phyloP scores from a whole-genome alignment of 495 filamentous ascomycete species.

The Acidiella bohemica region DNA sequence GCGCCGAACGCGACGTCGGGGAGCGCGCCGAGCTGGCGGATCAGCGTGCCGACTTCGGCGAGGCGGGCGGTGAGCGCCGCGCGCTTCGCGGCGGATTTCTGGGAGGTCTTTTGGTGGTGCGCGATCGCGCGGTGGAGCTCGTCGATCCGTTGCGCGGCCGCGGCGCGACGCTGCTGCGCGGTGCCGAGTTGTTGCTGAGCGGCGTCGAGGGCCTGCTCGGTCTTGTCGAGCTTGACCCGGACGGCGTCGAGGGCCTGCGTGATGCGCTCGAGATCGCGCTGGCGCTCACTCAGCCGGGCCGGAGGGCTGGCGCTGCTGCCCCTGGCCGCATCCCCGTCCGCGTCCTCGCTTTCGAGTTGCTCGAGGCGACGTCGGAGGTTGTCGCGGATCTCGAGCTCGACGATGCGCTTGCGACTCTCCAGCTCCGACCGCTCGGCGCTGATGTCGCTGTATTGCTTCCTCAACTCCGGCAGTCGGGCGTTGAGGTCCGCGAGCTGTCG shows the following conservation, averaged over 20 bases:
- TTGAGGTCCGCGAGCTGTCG: constrained; percentile 58
- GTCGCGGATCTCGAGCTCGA: constrained; percentile 76
- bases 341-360: constrained; percentile 70
- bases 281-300: constrained; percentile 53
- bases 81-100: constrained; percentile 79
- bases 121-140: constrained; percentile 71
- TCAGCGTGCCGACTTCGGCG: constrained; percentile 68
- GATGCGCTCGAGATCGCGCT: constrained; percentile 68
- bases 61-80: constrained; percentile 61
- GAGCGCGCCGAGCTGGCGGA: constrained; percentile 82
- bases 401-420: constrained; percentile 59
- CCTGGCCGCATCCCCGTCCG: constrained; percentile 54
- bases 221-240: constrained; percentile 47
- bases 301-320: constrained; percentile 37
- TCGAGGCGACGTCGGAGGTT: constrained; percentile 77
- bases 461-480: constrained; percentile 53
- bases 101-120: constrained; percentile 78
- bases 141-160: constrained; percentile 50
- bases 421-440: constrained; percentile 61
- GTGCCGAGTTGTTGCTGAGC: constrained; percentile 14
- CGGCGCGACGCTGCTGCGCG: constrained; percentile 26
- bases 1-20: constrained; percentile 80
- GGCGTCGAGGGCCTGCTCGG: constrained; percentile 17
- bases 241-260: constrained; percentile 47
- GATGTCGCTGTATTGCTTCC: constrained; percentile 59